Evolutionary conservation across 2,329 filamentous ascomycete species (phyloP).

Genomic region (Colletotrichum chlorophyti): DNA sequence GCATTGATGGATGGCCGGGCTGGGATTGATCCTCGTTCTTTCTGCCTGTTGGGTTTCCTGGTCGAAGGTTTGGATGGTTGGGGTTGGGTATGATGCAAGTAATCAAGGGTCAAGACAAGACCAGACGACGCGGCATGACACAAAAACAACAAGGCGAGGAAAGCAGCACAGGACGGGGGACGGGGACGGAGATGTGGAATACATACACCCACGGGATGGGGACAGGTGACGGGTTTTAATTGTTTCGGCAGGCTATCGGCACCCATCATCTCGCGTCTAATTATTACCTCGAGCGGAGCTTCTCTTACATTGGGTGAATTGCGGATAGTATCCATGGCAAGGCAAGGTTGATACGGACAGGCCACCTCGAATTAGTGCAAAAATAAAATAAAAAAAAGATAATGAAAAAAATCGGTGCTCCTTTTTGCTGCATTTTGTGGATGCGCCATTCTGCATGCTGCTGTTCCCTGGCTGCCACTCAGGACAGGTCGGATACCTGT

Average conservation of each 20-base stretch:
- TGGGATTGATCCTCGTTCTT: not conserved
- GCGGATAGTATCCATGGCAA: too few species aligned
- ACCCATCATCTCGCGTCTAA: conserved; percentile 25
- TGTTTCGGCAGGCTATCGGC: conserved; percentile 25
- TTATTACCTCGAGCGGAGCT: conserved; percentile 15
- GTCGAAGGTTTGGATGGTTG: too few species aligned
- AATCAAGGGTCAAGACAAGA: not conserved
- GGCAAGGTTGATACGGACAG: not conserved
- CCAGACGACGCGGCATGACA: too few species aligned
- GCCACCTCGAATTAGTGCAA: not conserved
- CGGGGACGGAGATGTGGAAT: not conserved
- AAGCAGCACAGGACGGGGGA: conserved; percentile 15
- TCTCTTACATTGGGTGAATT: conserved; percentile 7
- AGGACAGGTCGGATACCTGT: not conserved
- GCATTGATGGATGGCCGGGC: conserved; percentile 14
- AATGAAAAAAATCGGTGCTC: too few species aligned
- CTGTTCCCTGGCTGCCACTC: not conserved
- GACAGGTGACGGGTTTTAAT: conserved; percentile 28
- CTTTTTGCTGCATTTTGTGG: too few species aligned
- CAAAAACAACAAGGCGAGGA: too few species aligned
- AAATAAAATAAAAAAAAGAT: too few species aligned
- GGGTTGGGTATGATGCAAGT: conserved; percentile 10
- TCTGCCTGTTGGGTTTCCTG: not conserved
- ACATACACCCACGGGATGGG: conserved; percentile 8
- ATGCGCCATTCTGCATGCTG: too few species aligned